Percentiles rank a stretch among this genome's conserved stretches.
These are phyloP conservation scores for Ustilago bromivora DNA, from an alignment of 1,284 basidiomycete genomes.

Conservation along the genomic window DNA sequence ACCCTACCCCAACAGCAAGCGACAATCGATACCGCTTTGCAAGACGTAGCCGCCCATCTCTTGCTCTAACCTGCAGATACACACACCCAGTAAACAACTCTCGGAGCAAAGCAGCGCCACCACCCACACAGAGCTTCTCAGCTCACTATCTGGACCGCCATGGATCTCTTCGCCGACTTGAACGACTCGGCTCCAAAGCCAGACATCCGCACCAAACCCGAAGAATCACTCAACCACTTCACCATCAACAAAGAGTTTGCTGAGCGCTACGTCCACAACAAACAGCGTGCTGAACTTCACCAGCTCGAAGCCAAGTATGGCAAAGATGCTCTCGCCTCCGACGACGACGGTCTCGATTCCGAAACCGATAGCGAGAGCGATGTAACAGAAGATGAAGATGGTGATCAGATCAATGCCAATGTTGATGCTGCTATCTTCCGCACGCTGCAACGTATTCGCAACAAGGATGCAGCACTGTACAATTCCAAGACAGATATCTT, in stretches of 20 bases:
- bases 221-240: slow-evolving; percentile 53
- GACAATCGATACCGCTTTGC: background rate
- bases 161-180: slow-evolving; percentile 43
- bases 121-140: background rate
- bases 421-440: slow-evolving; percentile 94
- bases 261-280: slow-evolving; percentile 64
- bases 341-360: slow-evolving; percentile 37
- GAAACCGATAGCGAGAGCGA: slow-evolving; percentile 70
- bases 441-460: slow-evolving; percentile 86
- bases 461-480: slow-evolving; percentile 86
- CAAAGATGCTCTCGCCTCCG: slow-evolving; percentile 38
- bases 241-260: slow-evolving; percentile 67
- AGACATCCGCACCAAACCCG: slow-evolving; percentile 46
- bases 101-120: background rate
- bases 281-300: slow-evolving; percentile 63
- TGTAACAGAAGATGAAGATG: slow-evolving; percentile 92
- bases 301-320: slow-evolving; percentile 63
- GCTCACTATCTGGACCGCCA: background rate
- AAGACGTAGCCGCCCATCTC: background rate
- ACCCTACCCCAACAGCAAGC: background rate
- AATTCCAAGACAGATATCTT: slow-evolving; percentile 72
- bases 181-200: slow-evolving; percentile 13
- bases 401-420: slow-evolving; percentile 91
- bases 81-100: background rate
- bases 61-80: background rate